Evolutionary conservation across 75 land plant genomes (phyloP).

Genomic region (Gnetum montanum): DNA sequence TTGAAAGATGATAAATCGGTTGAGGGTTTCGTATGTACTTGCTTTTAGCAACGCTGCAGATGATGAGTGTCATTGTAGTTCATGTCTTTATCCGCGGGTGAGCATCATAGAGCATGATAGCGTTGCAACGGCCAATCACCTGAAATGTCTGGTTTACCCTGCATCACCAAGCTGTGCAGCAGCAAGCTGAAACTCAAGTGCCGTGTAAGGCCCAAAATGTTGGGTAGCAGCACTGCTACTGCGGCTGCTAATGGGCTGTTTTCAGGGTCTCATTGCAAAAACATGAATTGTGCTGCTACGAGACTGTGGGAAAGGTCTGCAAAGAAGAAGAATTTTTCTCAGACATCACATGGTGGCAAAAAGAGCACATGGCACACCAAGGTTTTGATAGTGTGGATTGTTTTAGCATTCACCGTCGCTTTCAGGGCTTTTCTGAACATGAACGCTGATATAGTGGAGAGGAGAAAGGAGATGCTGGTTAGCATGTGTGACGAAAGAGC

Average conservation of each 20-base stretch:
- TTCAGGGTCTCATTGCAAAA: neutral
- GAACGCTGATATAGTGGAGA: conserved; percentile 9
- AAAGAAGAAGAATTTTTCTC: neutral
- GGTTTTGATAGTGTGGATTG: conserved; percentile 11
- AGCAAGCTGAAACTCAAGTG: neutral
- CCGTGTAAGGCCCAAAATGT: neutral
- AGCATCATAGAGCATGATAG: neutral
- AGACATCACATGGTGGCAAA: neutral
- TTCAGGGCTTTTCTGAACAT: neutral
- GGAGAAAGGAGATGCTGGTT: conserved; percentile 44
- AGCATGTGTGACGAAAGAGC: conserved; percentile 93
- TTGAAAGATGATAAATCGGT: no score
- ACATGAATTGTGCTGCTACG: neutral
- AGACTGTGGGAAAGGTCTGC: neutral
- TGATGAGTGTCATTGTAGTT: neutral
- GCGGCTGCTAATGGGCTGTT: no score
- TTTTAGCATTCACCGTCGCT: conserved; percentile 4
- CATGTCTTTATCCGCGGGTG: neutral
- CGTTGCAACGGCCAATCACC: neutral
- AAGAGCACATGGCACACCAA: conserved; percentile 7
- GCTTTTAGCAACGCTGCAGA: no score
- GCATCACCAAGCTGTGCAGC: neutral
- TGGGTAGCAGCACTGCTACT: neutral
- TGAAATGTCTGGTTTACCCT: neutral
- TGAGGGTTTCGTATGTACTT: no score